Evolutionary conservation across 1,139 yeast species (phyloP).

Genomic region (Geotrichum fermentans): DNA sequence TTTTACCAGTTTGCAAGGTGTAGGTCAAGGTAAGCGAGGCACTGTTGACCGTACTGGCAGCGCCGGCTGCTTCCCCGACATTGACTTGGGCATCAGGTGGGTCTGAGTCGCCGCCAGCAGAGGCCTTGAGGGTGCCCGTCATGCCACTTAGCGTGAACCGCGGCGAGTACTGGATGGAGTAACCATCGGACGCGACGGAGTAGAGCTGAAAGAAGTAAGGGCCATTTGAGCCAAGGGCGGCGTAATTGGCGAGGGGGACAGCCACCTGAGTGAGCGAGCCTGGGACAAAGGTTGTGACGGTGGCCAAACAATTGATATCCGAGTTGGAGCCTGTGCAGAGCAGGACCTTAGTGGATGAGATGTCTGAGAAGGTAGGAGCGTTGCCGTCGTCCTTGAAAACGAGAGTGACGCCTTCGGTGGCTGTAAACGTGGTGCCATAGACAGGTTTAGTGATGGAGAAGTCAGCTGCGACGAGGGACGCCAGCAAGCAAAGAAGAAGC

Average conservation of each 20-base stretch:
- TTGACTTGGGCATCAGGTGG: conserved; percentile 40
- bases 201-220: conserved; percentile 65
- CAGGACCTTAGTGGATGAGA: conserved; percentile 47
- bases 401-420: conserved; percentile 48
- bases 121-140: conserved; percentile 52
- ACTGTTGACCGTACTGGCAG: conserved; percentile 37
- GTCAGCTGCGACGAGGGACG: neutral
- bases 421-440: conserved; percentile 47
- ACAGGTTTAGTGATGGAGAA: conserved; percentile 41
- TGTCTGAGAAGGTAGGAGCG: conserved; percentile 46
- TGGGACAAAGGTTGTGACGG: conserved; percentile 35
- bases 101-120: conserved; percentile 40
- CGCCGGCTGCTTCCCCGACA: conserved; percentile 36
- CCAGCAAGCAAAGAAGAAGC: neutral
- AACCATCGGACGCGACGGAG: conserved; percentile 42
- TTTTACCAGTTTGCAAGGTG: conserved; percentile 66
- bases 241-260: neutral
- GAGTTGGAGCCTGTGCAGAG: conserved; percentile 66
- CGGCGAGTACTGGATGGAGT: conserved; percentile 63
- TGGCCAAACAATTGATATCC: conserved; percentile 44
- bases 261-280: conserved; percentile 20
- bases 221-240: conserved; percentile 52
- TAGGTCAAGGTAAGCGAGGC: conserved; percentile 48
- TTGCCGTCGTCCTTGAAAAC: conserved; percentile 59
- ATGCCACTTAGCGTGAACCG: conserved; percentile 64